Evolutionary conservation across 2,329 filamentous ascomycete species (phyloP).

Genomic region (Aspergillus terreus): DNA sequence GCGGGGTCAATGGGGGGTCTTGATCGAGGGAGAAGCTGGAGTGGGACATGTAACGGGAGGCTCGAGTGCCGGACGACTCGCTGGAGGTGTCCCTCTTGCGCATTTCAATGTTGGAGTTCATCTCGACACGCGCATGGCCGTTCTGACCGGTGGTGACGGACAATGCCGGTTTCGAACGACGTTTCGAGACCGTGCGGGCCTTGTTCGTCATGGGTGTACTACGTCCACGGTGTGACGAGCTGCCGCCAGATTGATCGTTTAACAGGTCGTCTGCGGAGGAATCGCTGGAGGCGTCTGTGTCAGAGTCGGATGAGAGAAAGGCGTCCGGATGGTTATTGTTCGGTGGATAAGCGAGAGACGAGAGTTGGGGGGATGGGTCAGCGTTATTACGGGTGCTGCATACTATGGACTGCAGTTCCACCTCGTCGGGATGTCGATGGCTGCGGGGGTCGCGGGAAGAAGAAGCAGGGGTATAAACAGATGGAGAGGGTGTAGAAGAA

Average conservation of each 20-base stretch:
- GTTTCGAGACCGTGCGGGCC: conserved; percentile 30
- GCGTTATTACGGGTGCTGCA: conserved; percentile 10
- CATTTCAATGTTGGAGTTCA: conserved; percentile 47
- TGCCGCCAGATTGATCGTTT: conserved; percentile 9
- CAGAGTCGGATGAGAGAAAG: conserved; percentile 1
- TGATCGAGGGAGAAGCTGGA: conserved; percentile 46
- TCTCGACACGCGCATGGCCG: conserved; percentile 31
- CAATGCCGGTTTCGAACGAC: conserved; percentile 37
- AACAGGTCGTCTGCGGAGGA: conserved; percentile 3
- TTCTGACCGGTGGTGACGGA: conserved; percentile 35
- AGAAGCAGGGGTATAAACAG: conserved; percentile 12
- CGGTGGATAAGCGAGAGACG: neutral
- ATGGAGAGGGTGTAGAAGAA: conserved; percentile 6
- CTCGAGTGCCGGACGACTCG: conserved; percentile 34
- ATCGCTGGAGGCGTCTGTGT: conserved; percentile 9
- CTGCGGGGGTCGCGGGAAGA: conserved; percentile 7
- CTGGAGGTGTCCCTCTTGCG: conserved; percentile 45
- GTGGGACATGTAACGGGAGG: conserved; percentile 37
- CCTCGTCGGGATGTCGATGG: conserved; percentile 9
- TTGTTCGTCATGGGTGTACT: conserved; percentile 35
- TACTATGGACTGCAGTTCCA: conserved; percentile 19
- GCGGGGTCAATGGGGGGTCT: conserved; percentile 47
- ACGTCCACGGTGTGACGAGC: conserved; percentile 11
- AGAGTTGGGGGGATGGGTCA: conserved; percentile 6
- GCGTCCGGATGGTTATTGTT: conserved; percentile 5